Evolutionary conservation across 306 rosid species (phyloP).

Genomic region (Vigna trinervia): DNA sequence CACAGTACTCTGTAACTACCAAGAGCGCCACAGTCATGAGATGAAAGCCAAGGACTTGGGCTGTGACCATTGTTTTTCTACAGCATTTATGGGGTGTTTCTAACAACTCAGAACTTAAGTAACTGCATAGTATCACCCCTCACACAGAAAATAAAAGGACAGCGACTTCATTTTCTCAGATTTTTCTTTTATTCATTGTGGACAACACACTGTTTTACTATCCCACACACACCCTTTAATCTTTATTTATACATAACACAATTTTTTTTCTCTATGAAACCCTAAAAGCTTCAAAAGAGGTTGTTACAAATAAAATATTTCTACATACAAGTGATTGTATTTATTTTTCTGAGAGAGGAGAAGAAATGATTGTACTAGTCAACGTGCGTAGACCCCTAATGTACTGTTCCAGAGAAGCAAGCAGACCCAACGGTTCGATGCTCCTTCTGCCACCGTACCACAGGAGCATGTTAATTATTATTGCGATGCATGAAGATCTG

Average conservation of each 20-base stretch:
- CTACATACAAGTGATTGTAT: neutral
- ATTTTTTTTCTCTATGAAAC: neutral
- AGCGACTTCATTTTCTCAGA: slow-evolving; percentile 43
- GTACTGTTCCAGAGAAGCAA: slow-evolving; percentile 68
- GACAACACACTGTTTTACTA: slow-evolving; percentile 48
- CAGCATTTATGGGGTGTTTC: slow-evolving; percentile 48
- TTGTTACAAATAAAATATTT: neutral
- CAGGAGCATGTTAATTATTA: slow-evolving; percentile 46
- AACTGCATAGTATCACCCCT: slow-evolving; percentile 51
- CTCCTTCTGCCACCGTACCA: slow-evolving; percentile 59
- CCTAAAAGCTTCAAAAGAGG: neutral
- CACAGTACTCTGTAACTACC: slow-evolving; percentile 48
- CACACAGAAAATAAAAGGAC: slow-evolving; percentile 40
- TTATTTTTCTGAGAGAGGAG: slow-evolving; percentile 39
- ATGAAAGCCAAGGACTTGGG: slow-evolving; percentile 40
- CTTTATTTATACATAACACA: neutral
- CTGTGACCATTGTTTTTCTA: slow-evolving; percentile 42
- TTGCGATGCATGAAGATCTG: slow-evolving; percentile 24
- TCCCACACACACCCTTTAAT: slow-evolving; percentile 38
- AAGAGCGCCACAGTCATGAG: slow-evolving; percentile 39
- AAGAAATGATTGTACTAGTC: slow-evolving; percentile 62
- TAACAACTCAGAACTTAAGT: slow-evolving; percentile 50
- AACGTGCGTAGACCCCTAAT: slow-evolving; percentile 79
- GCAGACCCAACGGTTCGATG: slow-evolving; percentile 78
- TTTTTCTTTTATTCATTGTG: slow-evolving; percentile 55